Evolutionary conservation across 257 asterid genomes (phyloP), one percentile per base, ranked within the genome.

Genomic region (Solanum chilense): DNA sequence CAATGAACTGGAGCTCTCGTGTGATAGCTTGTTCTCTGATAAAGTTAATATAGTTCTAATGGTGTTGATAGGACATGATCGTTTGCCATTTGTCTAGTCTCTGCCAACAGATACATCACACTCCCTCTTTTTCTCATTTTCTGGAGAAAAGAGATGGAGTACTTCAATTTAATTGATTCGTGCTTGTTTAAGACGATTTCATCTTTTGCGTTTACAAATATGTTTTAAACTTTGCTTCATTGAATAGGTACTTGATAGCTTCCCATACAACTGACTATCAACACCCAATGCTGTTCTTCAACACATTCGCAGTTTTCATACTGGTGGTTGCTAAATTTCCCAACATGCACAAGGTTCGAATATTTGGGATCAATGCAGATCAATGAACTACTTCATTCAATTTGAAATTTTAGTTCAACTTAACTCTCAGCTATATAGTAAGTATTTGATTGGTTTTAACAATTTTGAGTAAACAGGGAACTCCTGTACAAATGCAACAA

Each of bases 251-350:
- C 94, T 92, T 95, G 90, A 96, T 95, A 89, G 98, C 98, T 64
- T 94, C 99, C 5, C 99, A 96, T 90, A 95, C 98, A 33, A 96
- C 98, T 4, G 98, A 96, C 80, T 96, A 96, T 88, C 98, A 92
- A 83, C 94, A 95, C 68, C 99, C 98, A 0, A 94, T 97, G 99
- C 93, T 97, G 87, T 92, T 95, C 91, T 92, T 94, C 82, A 94
- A 97, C 91, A 95, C 99, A 37, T 75, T 95, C 16, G 98, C 98
- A 5, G 99, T 95, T 89, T 93, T 95, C 35, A 83, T 97, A 64
- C 91, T 95, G 86, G 98, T 97, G 86, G 97, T 96, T 68, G 99
- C 99, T 76, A 96, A 96, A 92, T 97, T 97, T 88, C 98, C 99
- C 6, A 86, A 92, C 87, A 95, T 95, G 99, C 99, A 97, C 93